Conservation (phyloP, 164 flowering plant species). For the Chimonanthus praecox region DNA sequence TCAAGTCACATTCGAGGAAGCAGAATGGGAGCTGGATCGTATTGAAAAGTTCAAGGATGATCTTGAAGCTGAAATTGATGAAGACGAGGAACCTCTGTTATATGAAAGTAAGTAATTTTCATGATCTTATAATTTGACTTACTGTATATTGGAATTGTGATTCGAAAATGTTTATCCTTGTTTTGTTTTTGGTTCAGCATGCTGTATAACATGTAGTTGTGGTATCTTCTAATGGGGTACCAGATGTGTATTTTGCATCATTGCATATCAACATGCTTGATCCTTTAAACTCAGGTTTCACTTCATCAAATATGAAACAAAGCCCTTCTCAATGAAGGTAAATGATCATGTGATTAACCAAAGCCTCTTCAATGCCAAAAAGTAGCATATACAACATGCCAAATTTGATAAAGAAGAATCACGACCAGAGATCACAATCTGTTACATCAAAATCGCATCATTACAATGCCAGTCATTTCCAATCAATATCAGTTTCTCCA, state of each 20-base stretch:
- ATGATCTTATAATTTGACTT: neutral
- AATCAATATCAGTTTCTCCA: neutral
- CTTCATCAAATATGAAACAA: neutral
- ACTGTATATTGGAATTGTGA: neutral
- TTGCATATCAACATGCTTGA: neutral
- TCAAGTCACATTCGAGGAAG: slow-evolving; percentile 63
- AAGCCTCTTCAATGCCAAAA: neutral
- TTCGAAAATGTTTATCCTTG: neutral
- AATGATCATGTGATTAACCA: neutral
- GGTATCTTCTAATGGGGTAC: neutral
- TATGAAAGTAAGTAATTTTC: slow-evolving; percentile 78
- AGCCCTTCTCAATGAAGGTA: neutral
- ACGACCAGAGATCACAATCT: neutral
- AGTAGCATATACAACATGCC: neutral
- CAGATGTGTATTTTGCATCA: neutral
- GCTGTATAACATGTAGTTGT: neutral
- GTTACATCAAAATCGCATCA: neutral
- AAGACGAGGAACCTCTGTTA: slow-evolving; percentile 88
- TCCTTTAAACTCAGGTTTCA: neutral
- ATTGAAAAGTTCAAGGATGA: slow-evolving; percentile 95
- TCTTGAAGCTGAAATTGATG: slow-evolving; percentile 96
- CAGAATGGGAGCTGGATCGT: slow-evolving; percentile 93
- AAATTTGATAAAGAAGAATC: too few species aligned
- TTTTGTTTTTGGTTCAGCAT: neutral
- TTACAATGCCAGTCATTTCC: neutral